A percentile compares a stretch with the other conserved stretches of the same genome.
Evolutionary conservation across 2,329 filamentous ascomycete species (phyloP).

Genomic region (Bipolaris bicolor): DNA sequence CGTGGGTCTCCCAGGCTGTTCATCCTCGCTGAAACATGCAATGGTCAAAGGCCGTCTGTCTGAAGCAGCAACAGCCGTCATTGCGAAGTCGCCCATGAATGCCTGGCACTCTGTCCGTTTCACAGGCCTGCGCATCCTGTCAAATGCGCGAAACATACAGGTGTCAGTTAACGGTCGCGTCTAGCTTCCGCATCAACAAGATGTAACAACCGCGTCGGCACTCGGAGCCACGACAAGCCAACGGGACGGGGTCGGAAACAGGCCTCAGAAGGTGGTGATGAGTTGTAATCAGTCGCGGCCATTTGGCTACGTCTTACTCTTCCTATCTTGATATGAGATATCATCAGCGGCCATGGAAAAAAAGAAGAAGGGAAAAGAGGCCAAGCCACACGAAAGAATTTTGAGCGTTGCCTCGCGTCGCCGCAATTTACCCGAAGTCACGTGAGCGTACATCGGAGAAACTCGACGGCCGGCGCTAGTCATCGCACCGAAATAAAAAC

Average conservation of each 20-base stretch:
- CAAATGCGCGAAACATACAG: conserved; percentile 13
- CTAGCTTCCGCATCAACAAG: conserved; percentile 8
- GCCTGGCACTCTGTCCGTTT: conserved; percentile 18
- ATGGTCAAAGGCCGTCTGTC: conserved; percentile 19
- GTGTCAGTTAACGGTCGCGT: conserved; percentile 17
- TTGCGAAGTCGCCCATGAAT: conserved; percentile 16
- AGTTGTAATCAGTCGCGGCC: conserved; percentile 27
- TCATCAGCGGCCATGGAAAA: conserved; percentile 47
- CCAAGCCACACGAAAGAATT: background rate
- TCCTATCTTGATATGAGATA: conserved; percentile 25
- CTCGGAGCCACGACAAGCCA: conserved; percentile 4
- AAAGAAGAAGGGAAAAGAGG: background rate
- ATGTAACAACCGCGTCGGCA: conserved; percentile 1
- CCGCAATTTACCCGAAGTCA: conserved; percentile 11
- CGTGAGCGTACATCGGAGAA: conserved; percentile 8
- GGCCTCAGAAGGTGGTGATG: conserved; percentile 28
- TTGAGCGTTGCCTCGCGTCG: background rate
- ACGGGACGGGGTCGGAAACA: conserved; percentile 7
- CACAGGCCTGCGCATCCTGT: conserved; percentile 16
- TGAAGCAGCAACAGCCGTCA: conserved; percentile 13
- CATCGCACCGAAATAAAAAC: conserved; percentile 26
- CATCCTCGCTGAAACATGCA: conserved; percentile 17
- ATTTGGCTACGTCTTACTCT: conserved; percentile 16
- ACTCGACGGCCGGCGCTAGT: conserved; percentile 8
- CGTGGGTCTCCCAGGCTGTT: conserved; percentile 2